phyloP scores from a whole-genome alignment of 768 basidiomycete genomes.

The Lyophyllum semitale region DNA sequence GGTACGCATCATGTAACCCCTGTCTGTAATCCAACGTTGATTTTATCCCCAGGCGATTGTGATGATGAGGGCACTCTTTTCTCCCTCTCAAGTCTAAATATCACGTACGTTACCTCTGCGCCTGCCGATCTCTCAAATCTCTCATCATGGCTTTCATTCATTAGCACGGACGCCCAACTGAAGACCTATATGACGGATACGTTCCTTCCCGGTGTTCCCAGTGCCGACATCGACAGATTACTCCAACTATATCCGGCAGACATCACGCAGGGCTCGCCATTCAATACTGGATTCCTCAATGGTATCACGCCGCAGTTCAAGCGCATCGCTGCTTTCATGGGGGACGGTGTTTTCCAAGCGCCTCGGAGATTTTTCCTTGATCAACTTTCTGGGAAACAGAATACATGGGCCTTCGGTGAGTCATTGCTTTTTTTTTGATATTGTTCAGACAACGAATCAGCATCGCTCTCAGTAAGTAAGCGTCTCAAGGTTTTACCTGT shows the following conservation, averaged over 20 bases:
- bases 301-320: constrained; percentile 51
- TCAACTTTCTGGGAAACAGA: constrained; percentile 35
- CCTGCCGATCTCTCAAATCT: background rate
- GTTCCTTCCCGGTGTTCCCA: constrained; percentile 34
- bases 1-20: constrained; percentile 30
- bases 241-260: constrained; percentile 38
- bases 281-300: constrained; percentile 46
- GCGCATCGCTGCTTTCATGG: constrained; percentile 49
- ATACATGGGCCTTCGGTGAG: constrained; percentile 47
- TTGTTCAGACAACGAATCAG: constrained; percentile 2
- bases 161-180: constrained; percentile 25
- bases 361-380: constrained; percentile 50
- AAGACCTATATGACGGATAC: constrained; percentile 25
- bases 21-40: background rate
- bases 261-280: constrained; percentile 51
- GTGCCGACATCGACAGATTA: constrained; percentile 29
- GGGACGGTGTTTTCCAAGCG: constrained; percentile 52
- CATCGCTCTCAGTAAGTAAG: constrained; percentile 47
- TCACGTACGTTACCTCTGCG: constrained; percentile 39
- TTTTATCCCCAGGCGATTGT: constrained; percentile 38
- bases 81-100: constrained; percentile 44
- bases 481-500: constrained; percentile 40
- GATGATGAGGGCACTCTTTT: constrained; percentile 64
- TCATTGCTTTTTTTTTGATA: background rate
- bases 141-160: background rate